These are phyloP conservation scores for Botrytis deweyae DNA, from an alignment of 2,329 filamentous ascomycete species.

Conservation along the genomic window DNA sequence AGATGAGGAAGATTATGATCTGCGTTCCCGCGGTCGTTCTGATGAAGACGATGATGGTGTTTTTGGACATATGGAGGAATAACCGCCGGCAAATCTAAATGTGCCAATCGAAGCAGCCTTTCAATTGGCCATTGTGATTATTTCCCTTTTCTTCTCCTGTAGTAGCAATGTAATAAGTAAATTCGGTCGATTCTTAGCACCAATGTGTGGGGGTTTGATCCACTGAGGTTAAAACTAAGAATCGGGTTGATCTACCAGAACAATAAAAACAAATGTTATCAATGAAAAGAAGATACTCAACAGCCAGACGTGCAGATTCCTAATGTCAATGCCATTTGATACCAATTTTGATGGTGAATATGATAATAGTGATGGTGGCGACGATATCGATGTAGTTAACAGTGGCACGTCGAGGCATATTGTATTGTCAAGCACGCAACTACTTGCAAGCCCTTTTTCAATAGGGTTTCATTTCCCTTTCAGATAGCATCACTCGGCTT, in stretches of 20 bases:
- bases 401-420: not conserved
- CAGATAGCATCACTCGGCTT: not conserved
- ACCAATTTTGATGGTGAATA: not conserved
- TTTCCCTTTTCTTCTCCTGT: conserved; percentile 32
- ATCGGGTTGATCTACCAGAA: conserved; percentile 48
- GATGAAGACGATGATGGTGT: conserved; percentile 94
- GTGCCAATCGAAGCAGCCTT: conserved; percentile 1
- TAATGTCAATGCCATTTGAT: not conserved
- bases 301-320: not conserved
- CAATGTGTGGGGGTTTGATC: conserved; percentile 58
- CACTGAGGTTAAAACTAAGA: conserved; percentile 72
- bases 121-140: conserved; percentile 18
- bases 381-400: not conserved
- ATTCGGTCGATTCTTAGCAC: conserved; percentile 57
- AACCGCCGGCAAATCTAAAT: conserved; percentile 33
- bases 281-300: not conserved
- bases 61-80: conserved; percentile 96
- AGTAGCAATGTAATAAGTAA: conserved; percentile 31
- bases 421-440: not conserved
- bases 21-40: conserved; percentile 61
- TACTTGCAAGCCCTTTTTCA: not conserved
- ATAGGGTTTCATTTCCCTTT: not conserved
- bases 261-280: conserved; percentile 13
- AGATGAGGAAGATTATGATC: conserved; percentile 64
- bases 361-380: not conserved